Evolutionary conservation across 78 protist species (phyloP).

Genomic region (Dictyostelium citrinum): DNA sequence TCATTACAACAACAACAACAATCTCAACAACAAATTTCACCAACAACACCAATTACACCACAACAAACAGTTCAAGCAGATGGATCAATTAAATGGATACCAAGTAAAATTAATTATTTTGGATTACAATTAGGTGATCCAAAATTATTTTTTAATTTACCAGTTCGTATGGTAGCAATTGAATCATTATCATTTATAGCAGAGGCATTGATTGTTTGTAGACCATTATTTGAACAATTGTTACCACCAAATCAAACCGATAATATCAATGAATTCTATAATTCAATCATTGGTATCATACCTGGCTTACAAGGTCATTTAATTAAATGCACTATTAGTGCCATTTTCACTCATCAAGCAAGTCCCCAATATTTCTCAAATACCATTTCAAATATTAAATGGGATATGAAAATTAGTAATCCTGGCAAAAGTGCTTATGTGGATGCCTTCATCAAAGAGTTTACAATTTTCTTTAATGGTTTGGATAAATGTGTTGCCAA

Average conservation of each 20-base stretch:
- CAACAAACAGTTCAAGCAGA: background rate
- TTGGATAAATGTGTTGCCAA: slow-evolving; percentile 18
- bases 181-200: slow-evolving; percentile 40
- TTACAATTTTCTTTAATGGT: background rate
- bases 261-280: slow-evolving; percentile 29
- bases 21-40: background rate
- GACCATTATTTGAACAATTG: slow-evolving; percentile 35
- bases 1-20: background rate
- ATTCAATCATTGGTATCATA: slow-evolving; percentile 18
- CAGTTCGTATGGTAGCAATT: slow-evolving; percentile 54
- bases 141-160: slow-evolving; percentile 37
- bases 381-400: slow-evolving; percentile 10
- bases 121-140: slow-evolving; percentile 52
- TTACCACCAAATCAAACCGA: slow-evolving; percentile 63
- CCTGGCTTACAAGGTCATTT: slow-evolving; percentile 56
- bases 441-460: slow-evolving; percentile 8
- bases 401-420: slow-evolving; percentile 20
- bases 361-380: slow-evolving; percentile 28
- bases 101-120: slow-evolving; percentile 16
- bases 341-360: slow-evolving; percentile 45
- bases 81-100: slow-evolving; percentile 35
- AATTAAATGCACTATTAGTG: slow-evolving; percentile 19
- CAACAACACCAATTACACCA: background rate
- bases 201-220: slow-evolving; percentile 9
- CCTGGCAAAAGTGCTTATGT: background rate